These are phyloP conservation scores for Skeletonema marinoi DNA, from an alignment of 108 stramenopile species.

Conservation along the genomic window DNA sequence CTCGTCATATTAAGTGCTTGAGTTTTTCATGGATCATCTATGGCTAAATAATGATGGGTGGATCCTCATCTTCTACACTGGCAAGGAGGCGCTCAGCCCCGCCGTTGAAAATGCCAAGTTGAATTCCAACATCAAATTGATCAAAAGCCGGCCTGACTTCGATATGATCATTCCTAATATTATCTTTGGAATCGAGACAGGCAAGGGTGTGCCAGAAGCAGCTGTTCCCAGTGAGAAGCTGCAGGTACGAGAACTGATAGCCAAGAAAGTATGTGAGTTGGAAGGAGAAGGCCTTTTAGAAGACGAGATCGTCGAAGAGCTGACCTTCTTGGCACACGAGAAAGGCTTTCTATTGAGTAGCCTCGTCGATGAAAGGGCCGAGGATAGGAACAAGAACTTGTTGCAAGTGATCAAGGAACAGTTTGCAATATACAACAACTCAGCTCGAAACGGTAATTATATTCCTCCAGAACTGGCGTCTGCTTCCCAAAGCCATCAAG, in stretches of 20 bases:
- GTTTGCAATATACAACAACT: neutral
- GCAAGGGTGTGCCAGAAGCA: slow-evolving; percentile 28
- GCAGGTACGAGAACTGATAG: slow-evolving; percentile 8
- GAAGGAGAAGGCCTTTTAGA: slow-evolving; percentile 8
- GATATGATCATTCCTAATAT: slow-evolving; percentile 38
- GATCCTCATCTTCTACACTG: slow-evolving; percentile 62
- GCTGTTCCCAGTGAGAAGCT: slow-evolving; percentile 11
- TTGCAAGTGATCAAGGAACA: slow-evolving; percentile 17
- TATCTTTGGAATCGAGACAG: slow-evolving; percentile 44
- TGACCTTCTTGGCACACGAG: slow-evolving; percentile 25
- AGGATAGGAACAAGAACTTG: slow-evolving; percentile 3
- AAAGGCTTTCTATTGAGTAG: slow-evolving; percentile 27
- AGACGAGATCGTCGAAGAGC: slow-evolving; percentile 28
- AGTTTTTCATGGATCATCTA: slow-evolving; percentile 54
- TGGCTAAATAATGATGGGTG: slow-evolving; percentile 50
- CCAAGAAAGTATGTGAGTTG: slow-evolving; percentile 11
- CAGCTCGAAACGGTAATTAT: too few relatives aligned
- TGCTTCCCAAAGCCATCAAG: neutral
- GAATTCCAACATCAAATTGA: slow-evolving; percentile 38
- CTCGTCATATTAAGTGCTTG: slow-evolving; percentile 14
- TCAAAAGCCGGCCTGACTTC: slow-evolving; percentile 42
- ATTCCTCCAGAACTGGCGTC: neutral
- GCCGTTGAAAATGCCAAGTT: slow-evolving; percentile 10
- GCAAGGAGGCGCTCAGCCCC: slow-evolving; percentile 29
- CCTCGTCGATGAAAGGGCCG: slow-evolving; percentile 10